phyloP scores from a whole-genome alignment of 108 stramenopile species.

The Fistulifera solaris region DNA sequence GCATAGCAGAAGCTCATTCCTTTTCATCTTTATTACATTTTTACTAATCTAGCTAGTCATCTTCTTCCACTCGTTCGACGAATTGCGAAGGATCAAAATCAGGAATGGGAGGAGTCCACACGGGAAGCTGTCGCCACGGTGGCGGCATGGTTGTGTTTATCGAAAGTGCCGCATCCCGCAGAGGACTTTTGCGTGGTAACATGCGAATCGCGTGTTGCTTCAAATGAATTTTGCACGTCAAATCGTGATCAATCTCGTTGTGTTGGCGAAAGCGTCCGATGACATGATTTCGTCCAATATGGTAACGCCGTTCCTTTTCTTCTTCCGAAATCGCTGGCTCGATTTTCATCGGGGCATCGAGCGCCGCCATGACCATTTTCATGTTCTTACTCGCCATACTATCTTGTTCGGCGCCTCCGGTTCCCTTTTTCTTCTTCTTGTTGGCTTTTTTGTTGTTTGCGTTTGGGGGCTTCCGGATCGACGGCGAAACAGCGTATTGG shows the following conservation, averaged over 20 bases:
- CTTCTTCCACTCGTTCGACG: neutral
- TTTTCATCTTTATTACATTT: no score
- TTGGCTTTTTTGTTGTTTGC: neutral
- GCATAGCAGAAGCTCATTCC: no score
- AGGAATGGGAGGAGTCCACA: slow-evolving; percentile 8
- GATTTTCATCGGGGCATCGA: slow-evolving; percentile 29
- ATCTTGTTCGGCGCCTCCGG: no score
- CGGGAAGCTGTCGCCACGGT: slow-evolving; percentile 1
- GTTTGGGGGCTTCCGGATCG: slow-evolving; percentile 1
- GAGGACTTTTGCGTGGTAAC: slow-evolving; percentile 48
- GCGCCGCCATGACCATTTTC: slow-evolving; percentile 22
- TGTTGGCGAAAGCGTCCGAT: slow-evolving; percentile 67
- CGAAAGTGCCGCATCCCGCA: slow-evolving; percentile 48
- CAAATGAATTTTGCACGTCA: slow-evolving; percentile 65
- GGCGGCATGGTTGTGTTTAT: slow-evolving; percentile 16
- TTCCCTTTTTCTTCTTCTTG: no score
- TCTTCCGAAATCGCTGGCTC: slow-evolving; percentile 32
- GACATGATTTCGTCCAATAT: slow-evolving; percentile 60
- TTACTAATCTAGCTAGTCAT: no score
- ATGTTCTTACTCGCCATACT: slow-evolving; percentile 10
- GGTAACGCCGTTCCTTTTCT: slow-evolving; percentile 50
- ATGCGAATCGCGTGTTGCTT: slow-evolving; percentile 67
- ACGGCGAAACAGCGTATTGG: no score
- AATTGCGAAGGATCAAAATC: slow-evolving; percentile 7
- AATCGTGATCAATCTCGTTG: slow-evolving; percentile 66